Evolutionary conservation across 2,329 filamentous ascomycete species (phyloP).

Genomic region (Aspergillus tanneri): DNA sequence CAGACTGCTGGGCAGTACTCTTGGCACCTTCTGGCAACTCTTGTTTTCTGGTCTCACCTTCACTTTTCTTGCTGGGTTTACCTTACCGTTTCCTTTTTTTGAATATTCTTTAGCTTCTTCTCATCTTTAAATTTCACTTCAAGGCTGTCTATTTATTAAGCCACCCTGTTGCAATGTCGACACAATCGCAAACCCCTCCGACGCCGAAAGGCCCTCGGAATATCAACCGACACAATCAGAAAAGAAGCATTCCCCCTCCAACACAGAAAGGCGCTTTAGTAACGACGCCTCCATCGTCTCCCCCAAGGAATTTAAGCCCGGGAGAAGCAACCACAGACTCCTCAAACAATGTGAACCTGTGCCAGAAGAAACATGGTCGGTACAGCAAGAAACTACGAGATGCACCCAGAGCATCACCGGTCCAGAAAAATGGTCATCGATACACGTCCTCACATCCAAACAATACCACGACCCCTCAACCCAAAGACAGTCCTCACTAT

Average conservation of each 20-base stretch:
- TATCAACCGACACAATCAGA: slow-evolving; percentile 34
- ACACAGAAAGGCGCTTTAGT: slow-evolving; percentile 30
- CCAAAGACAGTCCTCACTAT: slow-evolving; percentile 55
- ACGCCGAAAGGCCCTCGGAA: slow-evolving; percentile 42
- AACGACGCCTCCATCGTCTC: slow-evolving; percentile 39
- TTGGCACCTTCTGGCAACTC: slow-evolving; percentile 7
- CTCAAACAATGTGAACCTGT: slow-evolving; percentile 28
- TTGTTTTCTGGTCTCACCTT: slow-evolving; percentile 12
- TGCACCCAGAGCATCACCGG: slow-evolving; percentile 26
- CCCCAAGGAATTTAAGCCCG: slow-evolving; percentile 34
- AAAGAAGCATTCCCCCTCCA: slow-evolving; percentile 36
- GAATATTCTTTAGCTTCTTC: slow-evolving; percentile 23
- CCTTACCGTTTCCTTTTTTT: slow-evolving; percentile 21
- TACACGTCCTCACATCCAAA: slow-evolving; percentile 36
- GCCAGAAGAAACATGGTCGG: slow-evolving; percentile 39
- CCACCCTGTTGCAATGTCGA: slow-evolving; percentile 47
- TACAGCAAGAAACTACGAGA: slow-evolving; percentile 39
- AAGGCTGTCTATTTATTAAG: slow-evolving; percentile 54
- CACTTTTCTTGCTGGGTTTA: slow-evolving; percentile 17
- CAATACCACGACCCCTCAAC: slow-evolving; percentile 43
- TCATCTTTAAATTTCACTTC: slow-evolving; percentile 30
- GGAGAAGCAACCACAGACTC: slow-evolving; percentile 32
- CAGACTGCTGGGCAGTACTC: slow-evolving; percentile 37
- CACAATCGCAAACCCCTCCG: slow-evolving; percentile 38
- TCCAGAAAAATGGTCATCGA: slow-evolving; percentile 29